Percentiles rank a stretch among this genome's conserved stretches.
Conservation (phyloP, 257 asterid genomes). For the Scutellaria minor region DNA sequence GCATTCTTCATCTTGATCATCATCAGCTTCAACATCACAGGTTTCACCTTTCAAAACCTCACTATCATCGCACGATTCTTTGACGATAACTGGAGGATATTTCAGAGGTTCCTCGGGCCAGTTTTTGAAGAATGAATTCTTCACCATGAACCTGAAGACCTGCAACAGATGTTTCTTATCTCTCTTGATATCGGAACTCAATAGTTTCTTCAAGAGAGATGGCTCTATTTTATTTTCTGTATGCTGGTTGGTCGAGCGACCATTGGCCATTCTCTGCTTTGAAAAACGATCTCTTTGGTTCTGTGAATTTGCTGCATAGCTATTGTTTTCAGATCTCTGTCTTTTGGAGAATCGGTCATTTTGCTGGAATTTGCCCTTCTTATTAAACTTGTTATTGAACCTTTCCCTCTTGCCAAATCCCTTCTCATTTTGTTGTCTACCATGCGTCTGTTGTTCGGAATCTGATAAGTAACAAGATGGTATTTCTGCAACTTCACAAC, state of each 20-base stretch:
- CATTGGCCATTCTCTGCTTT: conserved; percentile 37
- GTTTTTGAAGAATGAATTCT: conserved; percentile 73
- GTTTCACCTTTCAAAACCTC: conserved; percentile 28
- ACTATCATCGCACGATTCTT: conserved; percentile 49
- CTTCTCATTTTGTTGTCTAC: conserved; percentile 43
- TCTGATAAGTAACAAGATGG: conserved; percentile 80
- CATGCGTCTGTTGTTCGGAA: conserved; percentile 55
- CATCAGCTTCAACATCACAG: background rate
- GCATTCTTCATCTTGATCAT: background rate
- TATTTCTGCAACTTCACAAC: conserved; percentile 94
- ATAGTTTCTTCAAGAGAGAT: conserved; percentile 72
- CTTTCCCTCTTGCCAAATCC: conserved; percentile 52
- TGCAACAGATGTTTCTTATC: conserved; percentile 76
- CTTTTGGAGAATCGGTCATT: conserved; percentile 51
- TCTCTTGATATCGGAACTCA: conserved; percentile 69
- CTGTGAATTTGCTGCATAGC: conserved; percentile 34
- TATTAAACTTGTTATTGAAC: conserved; percentile 61
- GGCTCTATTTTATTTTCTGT: conserved; percentile 49
- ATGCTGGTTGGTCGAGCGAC: conserved; percentile 26
- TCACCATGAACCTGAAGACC: conserved; percentile 80
- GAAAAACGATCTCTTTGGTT: conserved; percentile 37
- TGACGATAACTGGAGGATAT: conserved; percentile 64
- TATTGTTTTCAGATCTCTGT: conserved; percentile 38
- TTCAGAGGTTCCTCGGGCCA: conserved; percentile 55
- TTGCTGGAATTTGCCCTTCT: conserved; percentile 57